Percentiles rank a stretch among this genome's conserved stretches.
Evolutionary conservation across 495 filamentous ascomycete genomes (phyloP).

Genomic region (Neurospora sublineolata): DNA sequence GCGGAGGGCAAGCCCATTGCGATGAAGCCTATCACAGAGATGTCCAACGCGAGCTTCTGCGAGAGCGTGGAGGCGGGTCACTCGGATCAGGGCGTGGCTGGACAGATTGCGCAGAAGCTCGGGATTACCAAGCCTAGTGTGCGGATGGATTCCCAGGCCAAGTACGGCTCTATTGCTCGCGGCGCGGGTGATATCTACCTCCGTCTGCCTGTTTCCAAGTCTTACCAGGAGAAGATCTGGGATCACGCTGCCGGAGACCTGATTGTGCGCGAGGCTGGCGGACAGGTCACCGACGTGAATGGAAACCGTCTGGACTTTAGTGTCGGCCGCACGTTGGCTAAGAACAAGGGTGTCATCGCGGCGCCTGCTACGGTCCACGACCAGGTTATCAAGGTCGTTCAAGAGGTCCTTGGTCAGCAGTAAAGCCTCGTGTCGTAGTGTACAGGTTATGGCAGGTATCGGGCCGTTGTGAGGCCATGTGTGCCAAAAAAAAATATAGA

Average conservation of each 20-base stretch:
- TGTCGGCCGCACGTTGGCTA: slow-evolving; percentile 70
- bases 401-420: slow-evolving; percentile 52
- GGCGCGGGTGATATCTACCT: slow-evolving; percentile 93
- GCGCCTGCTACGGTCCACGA: slow-evolving; percentile 64
- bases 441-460: slow-evolving; percentile 21
- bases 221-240: slow-evolving; percentile 99
- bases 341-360: slow-evolving; percentile 89
- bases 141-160: slow-evolving; percentile 92
- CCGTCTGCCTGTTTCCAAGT: slow-evolving; percentile 66
- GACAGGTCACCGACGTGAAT: slow-evolving; percentile 74
- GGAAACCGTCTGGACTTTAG: slow-evolving; percentile 76
- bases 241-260: slow-evolving; percentile 96
- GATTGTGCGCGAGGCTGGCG: slow-evolving; percentile 89
- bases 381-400: slow-evolving; percentile 70
- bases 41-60: slow-evolving; percentile 77
- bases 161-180: slow-evolving; percentile 91
- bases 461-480: neutral
- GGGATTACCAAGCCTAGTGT: slow-evolving; percentile 80
- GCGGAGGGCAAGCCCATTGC: slow-evolving; percentile 50
- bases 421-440: slow-evolving; percentile 9
- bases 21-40: slow-evolving; percentile 66
- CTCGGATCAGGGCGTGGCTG: slow-evolving; percentile 76
- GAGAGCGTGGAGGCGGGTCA: slow-evolving; percentile 90
- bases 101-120: slow-evolving; percentile 68
- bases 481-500: neutral